phyloP scores from a whole-genome alignment of 2,329 filamentous ascomycete species.

The Chrysosporium queenslandicum region DNA sequence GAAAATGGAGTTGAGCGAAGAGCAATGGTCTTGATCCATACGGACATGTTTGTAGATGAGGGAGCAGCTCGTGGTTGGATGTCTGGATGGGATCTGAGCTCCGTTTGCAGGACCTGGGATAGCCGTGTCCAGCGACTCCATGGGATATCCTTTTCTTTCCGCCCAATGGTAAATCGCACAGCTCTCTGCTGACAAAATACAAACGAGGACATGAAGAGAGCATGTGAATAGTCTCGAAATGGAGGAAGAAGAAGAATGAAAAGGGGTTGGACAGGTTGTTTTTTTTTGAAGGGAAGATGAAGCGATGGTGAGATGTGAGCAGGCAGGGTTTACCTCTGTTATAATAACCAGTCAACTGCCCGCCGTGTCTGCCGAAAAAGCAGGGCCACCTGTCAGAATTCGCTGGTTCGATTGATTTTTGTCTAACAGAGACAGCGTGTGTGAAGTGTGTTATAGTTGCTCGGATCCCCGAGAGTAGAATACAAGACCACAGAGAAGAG shows the following conservation, averaged over 20 bases:
- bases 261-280: neutral
- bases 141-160: conserved; percentile 1
- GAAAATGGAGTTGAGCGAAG: neutral
- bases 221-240: neutral
- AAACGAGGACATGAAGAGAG: neutral
- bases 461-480: neutral
- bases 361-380: neutral
- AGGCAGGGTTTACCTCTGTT: neutral
- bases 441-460: too few relatives aligned
- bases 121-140: neutral
- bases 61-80: neutral
- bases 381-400: conserved; percentile 14
- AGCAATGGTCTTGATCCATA: neutral
- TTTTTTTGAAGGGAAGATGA: too few relatives aligned
- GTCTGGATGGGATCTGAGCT: neutral
- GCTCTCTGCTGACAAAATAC: neutral
- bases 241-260: neutral
- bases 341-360: too few relatives aligned
- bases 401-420: neutral
- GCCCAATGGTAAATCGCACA: neutral
- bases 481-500: neutral
- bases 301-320: neutral
- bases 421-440: too few relatives aligned
- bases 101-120: neutral
- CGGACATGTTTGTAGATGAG: too few relatives aligned